Base-by-base conservation (phyloP, 768 basidiomycete species). In the Trametes maxima region DNA sequence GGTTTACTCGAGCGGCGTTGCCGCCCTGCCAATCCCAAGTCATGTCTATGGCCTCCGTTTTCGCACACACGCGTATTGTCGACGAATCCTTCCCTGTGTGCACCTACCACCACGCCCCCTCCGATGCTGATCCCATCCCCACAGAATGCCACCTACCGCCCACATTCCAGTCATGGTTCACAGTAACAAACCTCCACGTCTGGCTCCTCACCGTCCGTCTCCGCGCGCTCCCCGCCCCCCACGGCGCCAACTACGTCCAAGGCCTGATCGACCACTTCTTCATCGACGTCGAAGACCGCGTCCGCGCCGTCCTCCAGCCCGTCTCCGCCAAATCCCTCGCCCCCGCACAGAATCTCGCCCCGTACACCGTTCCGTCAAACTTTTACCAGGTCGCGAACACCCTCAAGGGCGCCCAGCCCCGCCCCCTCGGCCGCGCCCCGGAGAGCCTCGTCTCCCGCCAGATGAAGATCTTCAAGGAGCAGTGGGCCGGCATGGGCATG, bases 161-260 rank as follows among this genome's bases (percentile, higher is more conserved):
- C 13, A 97, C 96, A 0, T 97, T 96, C 74, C 95, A 98, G 69
- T 92, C 96, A 16, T 98, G 95, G 92, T 98, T 98, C 76, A 92
- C 92, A 4, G 77, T 97, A 52, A 93, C 93, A 28, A 94, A 95
- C 65, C 80, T 98, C 28, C 94, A 98, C 74, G 79, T 98, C 49
- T 95, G 95, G 90, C 79, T 98, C 65, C 85, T 95, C 51, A 89
- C 89, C 17, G 90, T 92, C 54, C 90, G 95, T 22, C 82, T 97
- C 11, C 92, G 96, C 21, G 86, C 91, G 0, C 84, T 98, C 12
- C 94, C 88, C 2, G 70, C 77, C 14, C 80, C 83, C 1, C 80
- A 89, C 54, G 91, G 90, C 22, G 76, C 77, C 65, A 72, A 82
- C 61, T 90, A 90, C 76, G 81, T 89, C 65, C 90, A 95, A 75